phyloP scores from a whole-genome alignment of 2,329 filamentous ascomycete genomes.

The Ophiocordyceps sinensis region DNA sequence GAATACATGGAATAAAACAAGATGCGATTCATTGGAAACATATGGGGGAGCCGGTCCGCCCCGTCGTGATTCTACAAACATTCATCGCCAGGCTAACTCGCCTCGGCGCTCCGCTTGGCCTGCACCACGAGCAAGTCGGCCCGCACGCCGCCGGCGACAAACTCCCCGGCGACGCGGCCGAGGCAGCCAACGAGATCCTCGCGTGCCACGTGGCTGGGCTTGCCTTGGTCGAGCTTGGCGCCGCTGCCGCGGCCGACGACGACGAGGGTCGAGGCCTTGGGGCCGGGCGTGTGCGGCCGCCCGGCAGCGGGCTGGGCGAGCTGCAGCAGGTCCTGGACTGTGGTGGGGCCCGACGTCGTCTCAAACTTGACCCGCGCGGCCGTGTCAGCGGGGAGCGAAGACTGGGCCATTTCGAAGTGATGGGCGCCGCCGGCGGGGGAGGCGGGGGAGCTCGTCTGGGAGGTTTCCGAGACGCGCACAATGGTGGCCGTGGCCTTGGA shows the following conservation, averaged over 20 bases:
- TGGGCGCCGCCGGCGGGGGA: neutral
- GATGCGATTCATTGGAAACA: too few species aligned
- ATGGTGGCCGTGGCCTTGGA: constrained; percentile 66
- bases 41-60: too few species aligned
- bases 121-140: constrained; percentile 14
- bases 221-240: constrained; percentile 8
- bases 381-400: constrained; percentile 3
- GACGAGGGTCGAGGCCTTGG: constrained; percentile 7
- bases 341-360: constrained; percentile 4
- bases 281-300: neutral
- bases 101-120: constrained; percentile 11
- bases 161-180: constrained; percentile 8
- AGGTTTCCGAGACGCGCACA: constrained; percentile 21
- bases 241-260: constrained; percentile 10
- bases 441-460: neutral
- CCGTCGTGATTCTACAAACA: neutral
- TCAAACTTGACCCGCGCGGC: constrained; percentile 9
- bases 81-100: neutral
- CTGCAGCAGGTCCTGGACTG: constrained; percentile 10
- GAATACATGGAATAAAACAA: too few species aligned
- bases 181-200: constrained; percentile 10
- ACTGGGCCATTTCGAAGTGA: constrained; percentile 4
- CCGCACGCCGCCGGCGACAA: constrained; percentile 9
- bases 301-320: constrained; percentile 5
- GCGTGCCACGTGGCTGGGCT: constrained; percentile 4